Evolutionary conservation across 371 early-diverging fungal genomes (phyloP), one percentile per base, ranked within the genome.

Genomic region (Fennellomyces sp.): DNA sequence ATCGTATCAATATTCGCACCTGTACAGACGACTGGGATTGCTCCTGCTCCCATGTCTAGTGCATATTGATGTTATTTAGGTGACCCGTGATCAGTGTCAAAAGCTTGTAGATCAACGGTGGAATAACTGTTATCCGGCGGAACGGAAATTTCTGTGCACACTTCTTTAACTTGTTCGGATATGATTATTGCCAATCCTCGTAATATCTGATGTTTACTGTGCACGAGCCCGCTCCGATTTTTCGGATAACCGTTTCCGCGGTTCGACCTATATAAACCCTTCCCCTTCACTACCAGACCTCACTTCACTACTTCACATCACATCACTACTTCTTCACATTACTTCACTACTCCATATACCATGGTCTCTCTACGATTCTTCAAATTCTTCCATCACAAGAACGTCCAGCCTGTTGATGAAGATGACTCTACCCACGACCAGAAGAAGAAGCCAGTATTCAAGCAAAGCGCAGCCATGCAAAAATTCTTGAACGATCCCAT

Each of bases 401-500:
- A 17, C n/a, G 21, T 45, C 23, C 23, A 45, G 21, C 45, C 45
- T 45, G 3, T 5, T 45, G 3, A 17, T 1, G 45, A 23, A 13
- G 41, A 41, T 17, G 41, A 41, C 19, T 41, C 41, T 41, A 41
- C 35, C 35, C 6, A 33, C 6, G n/a, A 41, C 6, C 41, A 45
- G 23, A 45, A 45, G 21, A 45, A 4, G 21, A 33, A 33, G 35
- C 35, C 35, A 13, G 48, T 26, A 25, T 17, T 26, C 17, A 48
- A 25, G 5, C 48, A 25, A 11, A 23, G 30, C 45, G n/a, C 35
- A 8, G 12, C 6, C 5, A 12, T 39, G 13, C 57, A 56, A 53
- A 71, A 68, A 51, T 75, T 61, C 53, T 31, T 60, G 23, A 65
- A 68, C 48, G 78, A 78, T 61, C 78, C 78, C 26, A 78, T 65